phyloP scores from a whole-genome alignment of 2,329 filamentous ascomycete species.

The Talaromyces sp. region DNA sequence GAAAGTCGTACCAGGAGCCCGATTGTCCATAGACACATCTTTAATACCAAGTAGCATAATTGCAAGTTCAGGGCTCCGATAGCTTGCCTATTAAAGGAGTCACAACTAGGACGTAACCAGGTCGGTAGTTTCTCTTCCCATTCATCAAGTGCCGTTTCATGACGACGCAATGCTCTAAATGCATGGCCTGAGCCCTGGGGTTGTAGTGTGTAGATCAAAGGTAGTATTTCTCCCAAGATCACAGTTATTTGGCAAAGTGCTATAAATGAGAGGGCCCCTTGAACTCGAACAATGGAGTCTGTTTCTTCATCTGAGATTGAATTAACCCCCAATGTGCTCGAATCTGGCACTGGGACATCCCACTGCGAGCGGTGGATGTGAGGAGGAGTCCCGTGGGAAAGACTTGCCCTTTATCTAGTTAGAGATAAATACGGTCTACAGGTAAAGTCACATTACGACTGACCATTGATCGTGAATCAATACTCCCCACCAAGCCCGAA shows the following conservation, averaged over 20 bases:
- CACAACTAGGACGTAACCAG: conserved; percentile 28
- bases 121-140: conserved; percentile 44
- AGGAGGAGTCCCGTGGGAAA: conserved; percentile 52
- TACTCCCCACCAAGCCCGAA: conserved; percentile 55
- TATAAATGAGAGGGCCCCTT: conserved; percentile 39
- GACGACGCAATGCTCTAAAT: conserved; percentile 23
- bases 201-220: conserved; percentile 29
- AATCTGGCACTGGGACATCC: conserved; percentile 40
- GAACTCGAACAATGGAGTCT: background rate
- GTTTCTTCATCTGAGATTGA: conserved; percentile 12
- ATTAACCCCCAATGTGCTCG: conserved; percentile 29
- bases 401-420: conserved; percentile 42
- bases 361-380: conserved; percentile 44
- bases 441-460: conserved; percentile 14
- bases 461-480: conserved; percentile 55
- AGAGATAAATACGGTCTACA: background rate
- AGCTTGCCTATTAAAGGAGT: conserved; percentile 36
- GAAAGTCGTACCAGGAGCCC: conserved; percentile 25
- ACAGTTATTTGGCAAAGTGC: conserved; percentile 45
- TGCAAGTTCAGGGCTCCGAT: conserved; percentile 50
- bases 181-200: conserved; percentile 24
- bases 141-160: conserved; percentile 39
- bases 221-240: conserved; percentile 33
- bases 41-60: conserved; percentile 47
- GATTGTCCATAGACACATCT: conserved; percentile 44